Percentiles rank a stretch among this genome's conserved stretches.
phyloP scores from a whole-genome alignment of 2,329 filamentous ascomycete species.

The Colletotrichum tanaceti region DNA sequence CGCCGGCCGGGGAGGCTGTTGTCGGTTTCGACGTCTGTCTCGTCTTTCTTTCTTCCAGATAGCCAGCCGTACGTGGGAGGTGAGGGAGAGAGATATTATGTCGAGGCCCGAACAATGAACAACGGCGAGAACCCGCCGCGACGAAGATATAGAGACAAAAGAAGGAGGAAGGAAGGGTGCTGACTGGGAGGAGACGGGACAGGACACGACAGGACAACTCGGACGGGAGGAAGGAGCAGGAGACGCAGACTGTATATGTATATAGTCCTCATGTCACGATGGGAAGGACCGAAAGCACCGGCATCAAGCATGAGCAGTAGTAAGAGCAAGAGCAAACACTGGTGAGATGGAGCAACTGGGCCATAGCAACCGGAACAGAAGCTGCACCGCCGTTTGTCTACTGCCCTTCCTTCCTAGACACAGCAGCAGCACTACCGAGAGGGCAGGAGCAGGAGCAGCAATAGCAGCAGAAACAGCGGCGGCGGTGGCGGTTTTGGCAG shows the following conservation, averaged over 20 bases:
- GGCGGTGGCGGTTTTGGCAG: neutral
- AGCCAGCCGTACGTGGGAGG: neutral
- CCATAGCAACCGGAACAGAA: neutral
- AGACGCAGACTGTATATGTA: slow-evolving; percentile 27
- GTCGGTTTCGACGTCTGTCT: neutral
- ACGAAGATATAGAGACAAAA: slow-evolving; percentile 20
- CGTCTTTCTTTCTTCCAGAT: too few relatives aligned
- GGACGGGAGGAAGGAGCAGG: slow-evolving; percentile 7
- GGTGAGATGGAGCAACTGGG: too few relatives aligned
- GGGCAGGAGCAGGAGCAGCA: neutral
- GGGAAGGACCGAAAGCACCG: neutral
- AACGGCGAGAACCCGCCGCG: slow-evolving; percentile 12
- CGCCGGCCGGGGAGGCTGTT: slow-evolving; percentile 23
- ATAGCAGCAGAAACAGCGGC: neutral
- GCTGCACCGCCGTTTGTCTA: neutral
- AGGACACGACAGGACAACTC: neutral
- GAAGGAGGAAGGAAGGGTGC: slow-evolving; percentile 23
- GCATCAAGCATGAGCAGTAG: neutral
- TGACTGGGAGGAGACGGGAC: slow-evolving; percentile 13
- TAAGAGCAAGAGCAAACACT: neutral
- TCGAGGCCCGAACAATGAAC: slow-evolving; percentile 1
- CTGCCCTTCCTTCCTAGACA: too few relatives aligned
- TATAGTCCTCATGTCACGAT: slow-evolving; percentile 11
- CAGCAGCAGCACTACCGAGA: neutral
- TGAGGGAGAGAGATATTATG: slow-evolving; percentile 4